phyloP scores from a whole-genome alignment of 352 stramenopile species.

The Phytophthora citrophthora region DNA sequence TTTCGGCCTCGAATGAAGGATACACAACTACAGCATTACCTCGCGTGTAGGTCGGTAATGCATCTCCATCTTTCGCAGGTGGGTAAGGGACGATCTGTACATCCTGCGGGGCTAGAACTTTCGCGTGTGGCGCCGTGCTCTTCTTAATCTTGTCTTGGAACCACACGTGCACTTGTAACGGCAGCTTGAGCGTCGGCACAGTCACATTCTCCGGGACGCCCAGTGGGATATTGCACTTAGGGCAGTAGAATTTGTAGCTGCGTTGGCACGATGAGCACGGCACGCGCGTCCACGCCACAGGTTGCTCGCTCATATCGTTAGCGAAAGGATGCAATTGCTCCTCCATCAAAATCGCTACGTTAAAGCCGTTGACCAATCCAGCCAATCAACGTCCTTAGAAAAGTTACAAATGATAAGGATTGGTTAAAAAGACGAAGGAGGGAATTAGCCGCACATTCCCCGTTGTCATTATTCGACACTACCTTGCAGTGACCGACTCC shows the following conservation, averaged over 20 bases:
- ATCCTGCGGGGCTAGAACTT: conserved; percentile 73
- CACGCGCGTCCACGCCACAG: conserved; percentile 57
- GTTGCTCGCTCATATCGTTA: conserved; percentile 21
- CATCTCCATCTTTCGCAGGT: conserved; percentile 26
- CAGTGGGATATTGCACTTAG: conserved; percentile 69
- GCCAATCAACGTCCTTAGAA: neutral
- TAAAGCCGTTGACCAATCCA: conserved; percentile 1
- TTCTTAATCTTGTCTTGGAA: conserved; percentile 92
- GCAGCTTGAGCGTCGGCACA: conserved; percentile 66
- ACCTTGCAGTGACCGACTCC: neutral
- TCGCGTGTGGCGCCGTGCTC: conserved; percentile 87
- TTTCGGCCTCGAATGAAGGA: conserved; percentile 73
- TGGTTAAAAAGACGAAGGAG: conserved; percentile 8
- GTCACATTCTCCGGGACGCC: conserved; percentile 54
- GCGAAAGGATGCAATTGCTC: conserved; percentile 2
- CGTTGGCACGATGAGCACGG: conserved; percentile 69
- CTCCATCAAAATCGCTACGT: conserved; percentile 1
- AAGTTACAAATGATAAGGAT: neutral
- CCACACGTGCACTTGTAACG: conserved; percentile 83
- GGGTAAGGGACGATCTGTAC: conserved; percentile 76
- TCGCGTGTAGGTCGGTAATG: conserved; percentile 54
- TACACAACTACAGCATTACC: conserved; percentile 82
- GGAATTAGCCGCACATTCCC: neutral
- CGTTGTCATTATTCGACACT: neutral
- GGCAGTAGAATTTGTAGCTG: conserved; percentile 91